Evolutionary conservation across 2,329 filamentous ascomycete species (phyloP), one percentile per base, ranked within the genome.

Genomic region (Aspergillus phoenicis): DNA sequence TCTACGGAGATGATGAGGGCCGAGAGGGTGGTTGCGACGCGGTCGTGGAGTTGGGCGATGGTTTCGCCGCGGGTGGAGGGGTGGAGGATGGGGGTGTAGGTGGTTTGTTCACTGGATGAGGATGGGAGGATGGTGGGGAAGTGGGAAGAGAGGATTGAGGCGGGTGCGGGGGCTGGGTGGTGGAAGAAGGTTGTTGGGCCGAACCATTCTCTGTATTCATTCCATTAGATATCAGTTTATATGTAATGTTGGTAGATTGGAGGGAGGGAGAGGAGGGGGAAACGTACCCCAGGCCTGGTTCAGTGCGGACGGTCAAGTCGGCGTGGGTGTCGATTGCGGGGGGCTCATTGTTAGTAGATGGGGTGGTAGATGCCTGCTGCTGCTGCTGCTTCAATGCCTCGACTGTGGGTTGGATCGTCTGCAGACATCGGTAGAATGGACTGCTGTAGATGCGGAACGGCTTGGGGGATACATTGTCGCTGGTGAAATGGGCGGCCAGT

Each of bases 371-470:
- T 5, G 6, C 26, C 20, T 52, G 59, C 66, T 59, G 60, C 52
- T 67, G 66, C 48, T 62, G 63, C 48, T 68, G 70, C 62, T 69
- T 75, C 61, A 77, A 71, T 52, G 71, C 77, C 64, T 78, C 78
- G 4, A 86, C 80, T 10, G 74, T 74, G n/a, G 93, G 92, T 52
- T 84, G 81, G 56, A 96, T 86, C 2, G 93, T 96, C 78, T 96
- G 90, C 45, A 96, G 80, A 73, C 93, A 97, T 65, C 93, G 87
- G 76, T 95, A 96, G 78, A 92, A 96, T 0, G 91, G 90, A 62
- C 89, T 93, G 33, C 87, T 90, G 80, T 97, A 98, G 67, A 98
- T 7, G 76, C 80, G 63, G 77, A 75, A 79, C 17, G 77, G 77
- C 58, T 77, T 78, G 0, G 77, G 76, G n/a, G 72, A 60, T 52